These are phyloP conservation scores for Tephrocybe rancida DNA, from an alignment of 768 basidiomycete genomes.

Conservation along the genomic window DNA sequence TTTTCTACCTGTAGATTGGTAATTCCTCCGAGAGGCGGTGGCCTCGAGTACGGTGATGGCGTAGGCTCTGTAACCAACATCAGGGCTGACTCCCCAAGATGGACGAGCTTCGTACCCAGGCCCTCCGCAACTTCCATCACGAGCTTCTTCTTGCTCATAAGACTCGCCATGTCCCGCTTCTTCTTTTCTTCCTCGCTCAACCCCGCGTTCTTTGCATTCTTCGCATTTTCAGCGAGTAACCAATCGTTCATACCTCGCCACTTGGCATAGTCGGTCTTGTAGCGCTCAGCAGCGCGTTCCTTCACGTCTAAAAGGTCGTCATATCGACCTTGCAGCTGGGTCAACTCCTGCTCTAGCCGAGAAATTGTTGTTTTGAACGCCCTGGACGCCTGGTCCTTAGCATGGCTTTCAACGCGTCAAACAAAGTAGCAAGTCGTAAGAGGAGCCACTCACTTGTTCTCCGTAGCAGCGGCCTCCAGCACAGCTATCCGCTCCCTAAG, in stretches of 20 bases:
- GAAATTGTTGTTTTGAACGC: slow-evolving; percentile 3
- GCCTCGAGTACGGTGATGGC: slow-evolving; percentile 1
- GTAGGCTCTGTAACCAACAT: background rate
- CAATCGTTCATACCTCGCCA: slow-evolving; percentile 50
- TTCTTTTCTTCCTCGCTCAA: slow-evolving; percentile 30
- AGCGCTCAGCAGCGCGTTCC: slow-evolving; percentile 46
- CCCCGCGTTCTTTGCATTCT: slow-evolving; percentile 25
- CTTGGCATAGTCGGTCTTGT: slow-evolving; percentile 54
- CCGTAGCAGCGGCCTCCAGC: background rate
- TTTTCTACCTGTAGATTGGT: slow-evolving; percentile 23
- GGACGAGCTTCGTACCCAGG: background rate
- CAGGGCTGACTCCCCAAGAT: background rate
- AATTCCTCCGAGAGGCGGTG: slow-evolving; percentile 24
- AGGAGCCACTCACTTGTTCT: background rate
- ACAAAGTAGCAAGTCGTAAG: background rate
- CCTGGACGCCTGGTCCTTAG: slow-evolving; percentile 6
- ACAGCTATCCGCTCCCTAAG: background rate
- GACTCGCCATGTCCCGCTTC: slow-evolving; percentile 19
- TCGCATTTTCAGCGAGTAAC: slow-evolving; percentile 37
- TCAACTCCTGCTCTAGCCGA: slow-evolving; percentile 27
- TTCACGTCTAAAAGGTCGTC: slow-evolving; percentile 46
- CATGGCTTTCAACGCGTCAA: background rate
- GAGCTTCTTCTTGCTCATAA: slow-evolving; percentile 24
- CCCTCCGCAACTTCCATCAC: slow-evolving; percentile 22
- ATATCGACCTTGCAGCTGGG: slow-evolving; percentile 40